These are phyloP conservation scores for Pseudogymnoascus verrucosus DNA, from an alignment of 2,329 filamentous ascomycete genomes.

Conservation along the genomic window DNA sequence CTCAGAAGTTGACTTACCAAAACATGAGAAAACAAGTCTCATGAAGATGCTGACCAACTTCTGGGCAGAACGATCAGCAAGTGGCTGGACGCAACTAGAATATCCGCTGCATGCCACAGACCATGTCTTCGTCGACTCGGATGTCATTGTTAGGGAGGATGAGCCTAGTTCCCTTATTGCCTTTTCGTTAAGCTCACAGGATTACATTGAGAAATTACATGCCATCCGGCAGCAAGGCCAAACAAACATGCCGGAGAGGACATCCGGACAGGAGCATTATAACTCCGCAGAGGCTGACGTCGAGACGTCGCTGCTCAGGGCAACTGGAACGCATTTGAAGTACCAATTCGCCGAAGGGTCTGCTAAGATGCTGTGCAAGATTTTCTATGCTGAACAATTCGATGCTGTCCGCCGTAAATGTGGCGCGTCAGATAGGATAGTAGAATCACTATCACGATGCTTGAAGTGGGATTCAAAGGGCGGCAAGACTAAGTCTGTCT, in stretches of 20 bases:
- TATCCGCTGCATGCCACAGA: slow-evolving; percentile 84
- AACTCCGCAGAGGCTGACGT: slow-evolving; percentile 58
- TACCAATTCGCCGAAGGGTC: slow-evolving; percentile 91
- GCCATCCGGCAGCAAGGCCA: slow-evolving; percentile 51
- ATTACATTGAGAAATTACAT: slow-evolving; percentile 75
- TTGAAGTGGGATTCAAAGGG: slow-evolving; percentile 98
- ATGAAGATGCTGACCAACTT: slow-evolving; percentile 96
- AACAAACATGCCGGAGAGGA: slow-evolving; percentile 23
- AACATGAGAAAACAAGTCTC: slow-evolving; percentile 84
- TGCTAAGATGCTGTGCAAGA: slow-evolving; percentile 95
- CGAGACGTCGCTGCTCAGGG: slow-evolving; percentile 74
- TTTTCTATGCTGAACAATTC: slow-evolving; percentile 97
- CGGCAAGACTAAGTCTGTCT: slow-evolving; percentile 95
- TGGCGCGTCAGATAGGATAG: slow-evolving; percentile 84
- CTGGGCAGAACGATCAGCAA: slow-evolving; percentile 95
- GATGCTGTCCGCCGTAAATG: slow-evolving; percentile 90
- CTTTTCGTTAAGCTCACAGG: slow-evolving; percentile 77
- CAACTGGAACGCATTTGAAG: slow-evolving; percentile 86
- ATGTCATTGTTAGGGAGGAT: slow-evolving; percentile 95
- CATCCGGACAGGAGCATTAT: neutral
- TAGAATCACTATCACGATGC: slow-evolving; percentile 90
- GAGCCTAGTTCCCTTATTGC: slow-evolving; percentile 95
- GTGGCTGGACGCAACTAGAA: slow-evolving; percentile 85
- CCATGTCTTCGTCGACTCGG: slow-evolving; percentile 93
- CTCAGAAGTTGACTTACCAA: slow-evolving; percentile 68